Base-by-base conservation (phyloP, 1,139 yeast species). In the Spencermartinsiella ligniputridi region DNA sequence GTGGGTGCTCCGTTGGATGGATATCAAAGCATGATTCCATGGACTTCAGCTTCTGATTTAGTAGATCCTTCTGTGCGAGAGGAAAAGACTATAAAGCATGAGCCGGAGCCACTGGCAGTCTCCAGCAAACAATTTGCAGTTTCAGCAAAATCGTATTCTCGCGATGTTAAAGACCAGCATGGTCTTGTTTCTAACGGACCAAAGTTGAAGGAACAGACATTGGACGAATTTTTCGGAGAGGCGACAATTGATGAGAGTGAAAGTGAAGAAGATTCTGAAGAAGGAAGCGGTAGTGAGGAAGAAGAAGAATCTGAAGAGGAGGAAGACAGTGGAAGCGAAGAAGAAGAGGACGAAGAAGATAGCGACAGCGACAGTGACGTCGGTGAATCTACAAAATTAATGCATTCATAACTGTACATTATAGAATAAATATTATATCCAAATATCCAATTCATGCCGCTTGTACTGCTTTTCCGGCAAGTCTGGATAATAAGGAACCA, bases 171-270 rank as follows among this genome's bases (percentile, higher is more conserved):
- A 8, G 32, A 27, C 15, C 32, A 27, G 15, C 32, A 27, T n/a
- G 36, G 36, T 12, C 11, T 33, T 11, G 20, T 32, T 11, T 19
- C 34, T 3, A 34, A 35, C 1, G 35, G 29, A 18, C 6, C 35
- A 24, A 77, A 63, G 55, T 74, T 81, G 57, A 77, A 76, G 52
- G 68, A 84, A 40, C 95, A 84, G 63, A 86, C 88, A 48, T 68
- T 89, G 52, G 96, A 89, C 57, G 96, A 89, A 49, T 88, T 88
- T 61, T 83, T 89, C 57, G 86, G 84, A 16, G 83, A 79, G 41
- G 74, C 73, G 1, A 33, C 44, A 25, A 52, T 56, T 22, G 48
- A 46, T 4, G 60, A 66, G 40, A 55, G 38, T 2, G 58, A 49
- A 3, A 58, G 54, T 3, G 60, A 51, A 5, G 29, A 22, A 15